Percentiles rank a stretch among this genome's conserved stretches.
These are phyloP conservation scores for Scolecobasidium constrictum DNA, from an alignment of 2,329 filamentous ascomycete species.

Conservation along the genomic window DNA sequence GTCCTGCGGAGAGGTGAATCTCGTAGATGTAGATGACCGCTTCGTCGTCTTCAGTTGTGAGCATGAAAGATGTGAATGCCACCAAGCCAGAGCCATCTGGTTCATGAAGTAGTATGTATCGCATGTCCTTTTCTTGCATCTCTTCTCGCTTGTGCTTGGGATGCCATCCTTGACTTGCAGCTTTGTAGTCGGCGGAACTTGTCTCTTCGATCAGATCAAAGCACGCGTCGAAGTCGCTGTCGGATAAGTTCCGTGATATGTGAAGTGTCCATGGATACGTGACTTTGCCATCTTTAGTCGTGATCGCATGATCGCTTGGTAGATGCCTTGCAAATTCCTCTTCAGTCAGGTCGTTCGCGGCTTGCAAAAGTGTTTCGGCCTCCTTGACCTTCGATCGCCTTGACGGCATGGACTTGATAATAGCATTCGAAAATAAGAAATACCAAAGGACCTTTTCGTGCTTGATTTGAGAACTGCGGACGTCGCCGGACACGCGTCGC, in stretches of 20 bases:
- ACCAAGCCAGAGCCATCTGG: background rate
- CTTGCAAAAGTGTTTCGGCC: background rate
- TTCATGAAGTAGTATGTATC: constrained; percentile 5
- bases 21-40: constrained; percentile 9
- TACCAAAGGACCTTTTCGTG: background rate
- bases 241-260: background rate
- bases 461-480: too few relatives aligned
- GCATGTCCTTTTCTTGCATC: constrained; percentile 8
- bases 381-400: background rate
- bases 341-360: background rate
- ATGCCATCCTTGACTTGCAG: constrained; percentile 6
- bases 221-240: constrained; percentile 2
- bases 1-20: constrained; percentile 1
- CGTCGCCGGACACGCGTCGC: too few relatives aligned
- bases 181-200: constrained; percentile 4
- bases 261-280: constrained; percentile 4
- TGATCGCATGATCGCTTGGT: background rate
- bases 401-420: background rate
- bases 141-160: constrained; percentile 4
- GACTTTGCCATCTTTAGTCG: background rate
- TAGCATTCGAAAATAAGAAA: too few relatives aligned
- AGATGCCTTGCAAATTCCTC: background rate
- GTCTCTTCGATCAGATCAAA: constrained; percentile 7
- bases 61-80: constrained; percentile 6
- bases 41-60: constrained; percentile 6